These are phyloP conservation scores for Arxiozyma telluris DNA, from an alignment of 1,139 yeast genomes.

Conservation along the genomic window DNA sequence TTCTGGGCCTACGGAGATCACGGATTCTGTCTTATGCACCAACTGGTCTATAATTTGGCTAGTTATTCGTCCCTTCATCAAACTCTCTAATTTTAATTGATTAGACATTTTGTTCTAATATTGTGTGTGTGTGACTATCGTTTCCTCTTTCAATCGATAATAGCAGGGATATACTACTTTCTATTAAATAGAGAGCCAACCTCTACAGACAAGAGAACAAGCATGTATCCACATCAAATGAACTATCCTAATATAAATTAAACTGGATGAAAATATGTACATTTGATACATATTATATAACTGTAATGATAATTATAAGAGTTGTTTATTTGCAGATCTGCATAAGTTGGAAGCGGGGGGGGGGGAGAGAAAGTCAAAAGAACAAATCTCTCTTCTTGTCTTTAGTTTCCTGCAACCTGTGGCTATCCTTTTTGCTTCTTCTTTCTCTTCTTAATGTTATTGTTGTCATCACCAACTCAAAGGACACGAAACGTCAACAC, in stretches of 20 bases:
- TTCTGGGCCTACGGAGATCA: neutral
- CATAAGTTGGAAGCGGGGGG: neutral
- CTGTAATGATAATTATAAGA: neutral
- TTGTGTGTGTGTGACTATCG: neutral
- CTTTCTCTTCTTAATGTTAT: no score
- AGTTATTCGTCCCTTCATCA: conserved; percentile 25
- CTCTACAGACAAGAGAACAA: no score
- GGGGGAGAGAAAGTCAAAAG: no score
- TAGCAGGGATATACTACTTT: no score
- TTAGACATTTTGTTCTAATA: neutral
- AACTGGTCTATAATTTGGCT: conserved; percentile 23
- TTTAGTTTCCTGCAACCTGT: neutral
- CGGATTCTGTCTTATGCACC: conserved; percentile 15
- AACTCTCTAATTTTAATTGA: conserved; percentile 17
- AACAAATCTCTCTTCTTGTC: neutral
- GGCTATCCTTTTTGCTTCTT: no score
- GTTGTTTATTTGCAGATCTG: neutral
- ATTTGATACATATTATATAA: no score
- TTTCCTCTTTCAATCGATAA: neutral
- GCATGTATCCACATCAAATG: no score
- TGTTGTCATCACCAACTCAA: no score
- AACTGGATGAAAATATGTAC: neutral
- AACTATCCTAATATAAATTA: no score
- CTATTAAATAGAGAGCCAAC: no score
- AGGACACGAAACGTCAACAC: no score